phyloP scores from a whole-genome alignment of 2,329 filamentous ascomycete genomes.

The Colletotrichum sojae region DNA sequence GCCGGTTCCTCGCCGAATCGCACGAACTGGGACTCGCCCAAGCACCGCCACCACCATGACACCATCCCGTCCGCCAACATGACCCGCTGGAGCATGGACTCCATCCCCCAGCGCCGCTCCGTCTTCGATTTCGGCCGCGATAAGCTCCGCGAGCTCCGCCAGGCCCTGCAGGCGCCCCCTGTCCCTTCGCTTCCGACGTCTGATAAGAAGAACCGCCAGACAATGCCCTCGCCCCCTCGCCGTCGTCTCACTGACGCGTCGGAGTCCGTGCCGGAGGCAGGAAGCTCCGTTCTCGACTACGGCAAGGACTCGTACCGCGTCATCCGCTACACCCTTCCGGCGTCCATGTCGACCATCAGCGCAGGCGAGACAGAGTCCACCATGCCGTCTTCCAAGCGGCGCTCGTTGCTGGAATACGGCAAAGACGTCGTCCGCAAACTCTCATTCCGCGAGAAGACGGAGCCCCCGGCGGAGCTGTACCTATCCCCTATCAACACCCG shows the following conservation, averaged over 20 bases:
- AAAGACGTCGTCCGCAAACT: neutral
- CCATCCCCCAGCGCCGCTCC: neutral
- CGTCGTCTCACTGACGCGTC: too few relatives aligned
- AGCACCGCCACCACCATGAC: neutral
- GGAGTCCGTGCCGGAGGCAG: neutral
- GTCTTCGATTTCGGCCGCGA: neutral
- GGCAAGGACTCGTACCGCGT: neutral
- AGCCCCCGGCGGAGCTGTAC: neutral
- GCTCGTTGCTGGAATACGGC: neutral
- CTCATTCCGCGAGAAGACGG: neutral
- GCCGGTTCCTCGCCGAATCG: neutral
- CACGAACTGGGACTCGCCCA: neutral
- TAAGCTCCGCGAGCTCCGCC: neutral
- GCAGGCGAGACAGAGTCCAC: neutral
- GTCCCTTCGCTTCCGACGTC: neutral
- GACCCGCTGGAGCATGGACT: neutral
- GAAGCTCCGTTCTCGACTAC: neutral
- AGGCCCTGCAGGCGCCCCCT: neutral
- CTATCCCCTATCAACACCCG: conserved; percentile 8
- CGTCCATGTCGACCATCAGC: neutral
- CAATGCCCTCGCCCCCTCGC: too few relatives aligned
- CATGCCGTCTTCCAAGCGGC: neutral
- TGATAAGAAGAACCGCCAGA: too few relatives aligned
- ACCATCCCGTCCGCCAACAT: conserved; percentile 41
- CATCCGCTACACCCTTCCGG: neutral